phyloP scores from a whole-genome alignment of 345 rosid species.

The Sonneratia caseolaris region DNA sequence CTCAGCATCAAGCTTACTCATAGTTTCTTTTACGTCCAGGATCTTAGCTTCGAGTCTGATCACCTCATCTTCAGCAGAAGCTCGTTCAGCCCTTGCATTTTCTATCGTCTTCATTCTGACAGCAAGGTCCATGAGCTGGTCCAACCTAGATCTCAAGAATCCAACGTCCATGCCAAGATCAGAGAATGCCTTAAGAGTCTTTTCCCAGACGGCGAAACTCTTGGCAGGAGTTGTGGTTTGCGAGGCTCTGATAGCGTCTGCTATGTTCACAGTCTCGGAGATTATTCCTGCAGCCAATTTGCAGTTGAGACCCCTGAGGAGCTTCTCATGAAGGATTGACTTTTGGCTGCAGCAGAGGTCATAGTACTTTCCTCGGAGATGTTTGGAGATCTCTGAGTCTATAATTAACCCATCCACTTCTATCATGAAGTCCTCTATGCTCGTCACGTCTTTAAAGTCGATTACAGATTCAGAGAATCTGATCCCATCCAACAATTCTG shows the following conservation, averaged over 20 bases:
- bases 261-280: constrained; percentile 33
- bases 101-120: constrained; percentile 14
- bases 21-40: constrained; percentile 16
- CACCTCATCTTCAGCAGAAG: constrained; percentile 19
- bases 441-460: constrained; percentile 16
- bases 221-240: constrained; percentile 20
- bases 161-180: constrained; percentile 40
- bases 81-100: constrained; percentile 16
- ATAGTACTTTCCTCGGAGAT: constrained; percentile 23
- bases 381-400: constrained; percentile 26
- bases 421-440: constrained; percentile 25
- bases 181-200: constrained; percentile 37
- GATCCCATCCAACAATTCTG: constrained; percentile 4
- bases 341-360: constrained; percentile 35
- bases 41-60: constrained; percentile 21
- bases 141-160: constrained; percentile 24
- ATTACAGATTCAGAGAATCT: constrained; percentile 14
- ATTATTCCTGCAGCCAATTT: constrained; percentile 42
- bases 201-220: constrained; percentile 30
- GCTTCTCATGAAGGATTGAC: constrained; percentile 27
- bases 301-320: constrained; percentile 31
- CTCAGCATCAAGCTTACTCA: constrained; percentile 22
- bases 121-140: constrained; percentile 18
- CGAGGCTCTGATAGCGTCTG: constrained; percentile 32
- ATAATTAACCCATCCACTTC: constrained; percentile 19